Evolutionary conservation across 2,329 filamentous ascomycete species (phyloP), one percentile per base, ranked within the genome.

Genomic region (Stemphylium vesicarium): DNA sequence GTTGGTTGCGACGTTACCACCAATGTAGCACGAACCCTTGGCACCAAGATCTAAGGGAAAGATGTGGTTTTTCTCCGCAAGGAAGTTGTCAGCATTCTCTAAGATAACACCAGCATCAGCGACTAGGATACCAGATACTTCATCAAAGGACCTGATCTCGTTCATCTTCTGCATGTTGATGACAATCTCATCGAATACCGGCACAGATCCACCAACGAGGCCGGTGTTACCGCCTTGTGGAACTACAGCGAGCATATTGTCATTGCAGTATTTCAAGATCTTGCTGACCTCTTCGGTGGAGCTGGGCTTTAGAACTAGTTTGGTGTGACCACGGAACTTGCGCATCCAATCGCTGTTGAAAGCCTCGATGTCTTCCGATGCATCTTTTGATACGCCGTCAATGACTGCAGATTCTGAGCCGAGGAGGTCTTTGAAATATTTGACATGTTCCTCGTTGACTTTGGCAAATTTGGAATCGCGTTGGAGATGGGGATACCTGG

Each of bases 271-370:
- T 75, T 89, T 88, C 66, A 99, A 78, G 56, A 98, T 88, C 78
- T 89, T 85, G 84, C 92, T 96, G 67, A 98, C 91, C 77, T 99
- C 89, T 68, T 94, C 88, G 0, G 91, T 94, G 13, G 86, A 89
- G 46, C 84, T 85, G 10, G 95, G 95, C 78, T 92, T 96, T 59
- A 99, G 80, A 4, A 98, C 92, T 22, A 99, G 81, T 70, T 88
- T 87, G 57, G 91, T 87, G 77, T 97, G 92, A 26, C 95, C 96
- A 57, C 91, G 88, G 80, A 96, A 99, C 79, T 99, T 99, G 77
- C 91, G 88, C 93, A 99, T 97, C 95, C 96, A 99, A 79, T 99
- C 95, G 73, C 88, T 87, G 78, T 99, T 99, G 83, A 92, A 99
- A 7, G 90, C 85, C 73, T 95, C 91, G 62, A 98, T 83, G 72